Percentiles rank a stretch among this genome's conserved stretches.
Evolutionary conservation across 139 green algal genomes (phyloP).

Genomic region (Ettlia oleoabundans): DNA sequence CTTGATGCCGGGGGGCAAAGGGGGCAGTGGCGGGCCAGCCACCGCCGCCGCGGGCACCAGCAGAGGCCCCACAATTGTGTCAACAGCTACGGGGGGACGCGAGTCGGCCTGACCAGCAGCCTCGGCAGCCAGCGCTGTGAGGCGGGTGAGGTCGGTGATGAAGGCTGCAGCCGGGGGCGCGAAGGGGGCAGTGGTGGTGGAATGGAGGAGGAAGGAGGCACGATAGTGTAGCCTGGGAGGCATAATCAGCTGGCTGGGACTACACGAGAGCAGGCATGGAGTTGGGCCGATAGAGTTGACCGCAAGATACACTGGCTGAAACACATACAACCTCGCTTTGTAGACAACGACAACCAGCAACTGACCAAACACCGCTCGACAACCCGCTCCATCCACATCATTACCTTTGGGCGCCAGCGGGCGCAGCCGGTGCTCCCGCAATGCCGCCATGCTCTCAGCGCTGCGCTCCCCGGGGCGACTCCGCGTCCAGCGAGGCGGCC

Average conservation of each 20-base stretch:
- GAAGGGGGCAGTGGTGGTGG: not conserved
- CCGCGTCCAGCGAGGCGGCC: conserved; percentile 1
- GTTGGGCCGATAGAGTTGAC: too few relatives aligned
- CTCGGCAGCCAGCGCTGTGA: not conserved
- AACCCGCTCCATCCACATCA: too few relatives aligned
- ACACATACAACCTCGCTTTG: not conserved
- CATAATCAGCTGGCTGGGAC: too few relatives aligned
- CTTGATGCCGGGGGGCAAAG: not conserved
- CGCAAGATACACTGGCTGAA: too few relatives aligned
- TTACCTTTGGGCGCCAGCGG: conserved; percentile 28
- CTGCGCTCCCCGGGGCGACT: not conserved
- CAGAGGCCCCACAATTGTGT: conserved; percentile 1
- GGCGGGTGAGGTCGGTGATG: conserved; percentile 3
- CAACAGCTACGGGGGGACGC: not conserved
- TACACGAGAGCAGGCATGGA: too few relatives aligned
- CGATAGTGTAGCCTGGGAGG: too few relatives aligned
- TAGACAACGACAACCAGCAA: not conserved
- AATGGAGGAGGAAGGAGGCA: too few relatives aligned
- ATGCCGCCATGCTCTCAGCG: not conserved
- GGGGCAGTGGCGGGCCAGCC: not conserved
- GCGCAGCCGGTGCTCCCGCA: conserved; percentile 20
- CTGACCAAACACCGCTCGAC: too few relatives aligned
- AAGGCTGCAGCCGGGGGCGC: conserved; percentile 2
- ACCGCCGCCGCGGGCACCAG: conserved; percentile 11
- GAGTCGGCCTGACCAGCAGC: not conserved